Evolutionary conservation across 2,329 filamentous ascomycete species (phyloP).

Genomic region (Thielaviopsis euricoi): DNA sequence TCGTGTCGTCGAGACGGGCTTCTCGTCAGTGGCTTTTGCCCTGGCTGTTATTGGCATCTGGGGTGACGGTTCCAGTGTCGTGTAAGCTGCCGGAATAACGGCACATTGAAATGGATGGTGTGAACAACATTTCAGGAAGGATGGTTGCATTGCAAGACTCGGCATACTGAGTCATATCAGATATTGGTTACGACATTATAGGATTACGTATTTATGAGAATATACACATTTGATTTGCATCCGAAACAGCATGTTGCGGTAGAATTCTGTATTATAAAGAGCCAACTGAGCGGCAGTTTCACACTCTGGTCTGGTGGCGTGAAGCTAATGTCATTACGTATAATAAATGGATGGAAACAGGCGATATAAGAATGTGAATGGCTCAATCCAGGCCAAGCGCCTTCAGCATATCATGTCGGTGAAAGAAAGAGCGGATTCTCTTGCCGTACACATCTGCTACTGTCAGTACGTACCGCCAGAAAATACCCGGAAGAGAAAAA

Average conservation of each 20-base stretch:
- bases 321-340: background rate
- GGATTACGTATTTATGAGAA: background rate
- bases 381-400: constrained; percentile 5
- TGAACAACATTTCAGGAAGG: too few species aligned
- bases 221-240: background rate
- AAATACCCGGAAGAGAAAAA: constrained; percentile 14
- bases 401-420: constrained; percentile 52
- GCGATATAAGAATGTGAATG: constrained; percentile 1
- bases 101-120: background rate
- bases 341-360: background rate
- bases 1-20: constrained; percentile 35
- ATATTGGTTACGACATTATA: background rate
- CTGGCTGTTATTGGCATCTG: constrained; percentile 50
- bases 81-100: constrained; percentile 1
- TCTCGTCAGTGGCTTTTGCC: constrained; percentile 40
- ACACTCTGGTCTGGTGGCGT: background rate
- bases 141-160: background rate
- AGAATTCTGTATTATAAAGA: too few species aligned
- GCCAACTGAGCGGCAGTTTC: too few species aligned
- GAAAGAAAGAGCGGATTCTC: constrained; percentile 56
- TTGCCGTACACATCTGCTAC: constrained; percentile 60
- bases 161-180: background rate
- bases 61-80: constrained; percentile 36
- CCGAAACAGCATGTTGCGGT: too few species aligned
- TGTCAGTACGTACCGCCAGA: constrained; percentile 7